phyloP scores from a whole-genome alignment of 345 rosid genomes.

The Kernera saxatilis region DNA sequence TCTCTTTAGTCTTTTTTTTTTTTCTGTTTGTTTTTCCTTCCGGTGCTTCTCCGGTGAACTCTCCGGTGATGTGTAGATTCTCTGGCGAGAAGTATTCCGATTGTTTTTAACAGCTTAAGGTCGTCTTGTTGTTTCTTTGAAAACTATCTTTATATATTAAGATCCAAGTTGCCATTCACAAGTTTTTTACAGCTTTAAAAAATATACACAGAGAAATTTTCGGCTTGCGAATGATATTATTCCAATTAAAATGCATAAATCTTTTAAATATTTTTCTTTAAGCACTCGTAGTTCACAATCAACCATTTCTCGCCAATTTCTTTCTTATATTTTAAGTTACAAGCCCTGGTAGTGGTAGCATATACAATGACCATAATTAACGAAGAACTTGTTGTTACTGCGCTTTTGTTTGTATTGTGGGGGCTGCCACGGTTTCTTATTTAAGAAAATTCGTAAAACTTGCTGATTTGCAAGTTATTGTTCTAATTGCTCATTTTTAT shows the following conservation, averaged over 20 bases:
- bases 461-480: too few species aligned
- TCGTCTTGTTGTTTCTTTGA: not conserved
- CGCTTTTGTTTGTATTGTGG: too few species aligned
- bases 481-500: too few species aligned
- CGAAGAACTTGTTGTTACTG: too few species aligned
- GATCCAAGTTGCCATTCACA: not conserved
- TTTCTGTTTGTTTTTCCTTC: not conserved
- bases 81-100: not conserved
- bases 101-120: not conserved
- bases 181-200: not conserved
- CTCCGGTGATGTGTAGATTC: conserved; percentile 17
- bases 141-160: conserved; percentile 1
- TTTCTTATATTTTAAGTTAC: not conserved
- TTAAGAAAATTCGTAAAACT: too few species aligned
- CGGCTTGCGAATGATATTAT: not conserved
- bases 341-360: not conserved
- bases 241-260: too few species aligned
- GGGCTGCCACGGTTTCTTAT: too few species aligned
- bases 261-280: too few species aligned
- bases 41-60: not conserved
- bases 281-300: not conserved
- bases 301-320: not conserved
- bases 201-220: not conserved
- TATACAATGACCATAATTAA: not conserved
- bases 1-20: not conserved